These are phyloP conservation scores for Candida sp. DNA, from an alignment of 1,139 yeast genomes.

Conservation along the genomic window DNA sequence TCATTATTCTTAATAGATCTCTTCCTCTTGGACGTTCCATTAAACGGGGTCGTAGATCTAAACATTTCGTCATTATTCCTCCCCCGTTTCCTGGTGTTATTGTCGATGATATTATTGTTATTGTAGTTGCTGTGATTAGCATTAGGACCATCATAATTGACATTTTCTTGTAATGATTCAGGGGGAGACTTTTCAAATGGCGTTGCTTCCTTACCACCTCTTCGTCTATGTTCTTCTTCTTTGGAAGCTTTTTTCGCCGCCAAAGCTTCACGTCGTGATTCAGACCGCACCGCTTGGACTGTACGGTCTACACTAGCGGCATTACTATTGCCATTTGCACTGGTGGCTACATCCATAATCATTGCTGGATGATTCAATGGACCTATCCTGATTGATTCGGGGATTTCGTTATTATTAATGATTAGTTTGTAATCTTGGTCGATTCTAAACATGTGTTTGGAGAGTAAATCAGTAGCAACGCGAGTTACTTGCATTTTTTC, in stretches of 20 bases:
- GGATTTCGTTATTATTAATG: constrained; percentile 69
- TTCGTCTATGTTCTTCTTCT: constrained; percentile 20
- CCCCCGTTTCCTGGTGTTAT: constrained; percentile 5
- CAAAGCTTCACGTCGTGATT: constrained; percentile 85
- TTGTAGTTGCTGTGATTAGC: background rate
- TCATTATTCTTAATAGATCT: constrained; percentile 3
- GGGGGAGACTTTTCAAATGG: constrained; percentile 5
- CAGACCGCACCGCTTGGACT: constrained; percentile 71
- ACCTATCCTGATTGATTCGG: constrained; percentile 65
- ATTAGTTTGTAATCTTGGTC: constrained; percentile 76
- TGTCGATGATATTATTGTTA: background rate
- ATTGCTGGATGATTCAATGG: constrained; percentile 90
- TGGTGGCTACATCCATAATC: constrained; percentile 49
- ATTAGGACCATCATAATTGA: background rate
- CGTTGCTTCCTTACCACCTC: constrained; percentile 22
- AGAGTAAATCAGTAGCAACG: constrained; percentile 78
- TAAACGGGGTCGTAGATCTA: constrained; percentile 2
- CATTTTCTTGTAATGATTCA: constrained; percentile 2
- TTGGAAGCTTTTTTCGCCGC: constrained; percentile 74
- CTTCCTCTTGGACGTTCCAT: constrained; percentile 4
- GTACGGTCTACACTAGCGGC: constrained; percentile 38
- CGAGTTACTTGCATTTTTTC: constrained; percentile 98
- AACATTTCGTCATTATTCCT: constrained; percentile 5
- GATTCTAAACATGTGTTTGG: constrained; percentile 66
- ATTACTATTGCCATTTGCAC: constrained; percentile 14